Evolutionary conservation across 139 green algal species (phyloP), one percentile per base, ranked within the genome.

Genomic region (Dunaliella primolecta): DNA sequence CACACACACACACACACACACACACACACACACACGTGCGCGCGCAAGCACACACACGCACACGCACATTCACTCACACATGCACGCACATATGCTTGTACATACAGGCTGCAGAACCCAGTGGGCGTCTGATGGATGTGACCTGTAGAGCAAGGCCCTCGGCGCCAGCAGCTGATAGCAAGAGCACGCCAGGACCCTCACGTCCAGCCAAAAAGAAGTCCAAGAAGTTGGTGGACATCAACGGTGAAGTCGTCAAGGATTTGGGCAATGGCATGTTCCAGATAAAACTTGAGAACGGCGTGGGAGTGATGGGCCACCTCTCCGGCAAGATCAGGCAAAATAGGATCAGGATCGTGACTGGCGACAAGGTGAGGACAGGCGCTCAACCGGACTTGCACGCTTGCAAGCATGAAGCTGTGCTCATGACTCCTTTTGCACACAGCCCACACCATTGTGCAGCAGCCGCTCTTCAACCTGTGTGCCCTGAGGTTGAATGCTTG

Each of bases 261-360:
- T 64, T 93, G 32, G 87, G 86, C 32, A 93, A 93, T 71, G 87
- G 87, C 56, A 93, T 91, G 88, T 91, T 93, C 72, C 57, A 85
- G 36, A 76, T 91, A 33, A 93, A 91, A 84, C 84, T 93, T 36
- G 87, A 94, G 89, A 96, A 95, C 84, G 90, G 90, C 0, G 94
- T 95, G 74, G 80, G 82, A 36, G 87, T 95, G 36, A 89, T 96
- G 71, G 90, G 86, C 30, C 90, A 95, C 80, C 75, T 95, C 75
- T 94, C 90, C 36, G 92, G 92, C 36, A 95, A 94, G 90, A 96
- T 94, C 80, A 79, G 89, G 75, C 88, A 92, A 81, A 95, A 95
- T 87, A 84, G 88, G 81, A 94, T 95, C 83, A 91, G 91, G 85
- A 95, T 95, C 84, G 85, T 95, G 57, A 87, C 93, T 55, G 92